A percentile compares a stretch with the other conserved stretches of the same genome.
These are phyloP conservation scores for Pseudoperonospora humuli DNA, from an alignment of 352 stramenopile genomes.

Conservation along the genomic window DNA sequence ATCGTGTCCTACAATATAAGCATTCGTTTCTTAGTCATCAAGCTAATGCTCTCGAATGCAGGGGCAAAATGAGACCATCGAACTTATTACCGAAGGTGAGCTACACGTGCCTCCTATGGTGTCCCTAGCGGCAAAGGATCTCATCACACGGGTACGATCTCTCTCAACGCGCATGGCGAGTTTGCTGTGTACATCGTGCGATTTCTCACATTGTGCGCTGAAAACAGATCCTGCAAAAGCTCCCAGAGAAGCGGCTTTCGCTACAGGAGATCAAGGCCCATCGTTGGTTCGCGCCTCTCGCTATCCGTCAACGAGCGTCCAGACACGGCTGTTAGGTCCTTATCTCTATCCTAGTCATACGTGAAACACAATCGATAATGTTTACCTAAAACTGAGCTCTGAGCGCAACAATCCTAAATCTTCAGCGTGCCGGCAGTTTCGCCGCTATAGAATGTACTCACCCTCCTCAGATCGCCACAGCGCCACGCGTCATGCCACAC, in stretches of 20 bases:
- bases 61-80: conserved; percentile 92
- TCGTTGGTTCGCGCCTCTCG: conserved; percentile 61
- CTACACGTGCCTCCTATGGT: conserved; percentile 62
- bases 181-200: neutral
- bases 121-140: conserved; percentile 59
- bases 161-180: neutral
- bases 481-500: no score
- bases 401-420: neutral
- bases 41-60: conserved; percentile 23
- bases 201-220: neutral
- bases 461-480: neutral
- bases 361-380: neutral
- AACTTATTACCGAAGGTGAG: conserved; percentile 88
- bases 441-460: neutral
- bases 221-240: conserved; percentile 66
- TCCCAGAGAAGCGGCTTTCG: conserved; percentile 45
- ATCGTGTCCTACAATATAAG: neutral
- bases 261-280: conserved; percentile 69
- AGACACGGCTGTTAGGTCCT: conserved; percentile 26
- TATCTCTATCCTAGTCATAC: neutral
- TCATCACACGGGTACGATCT: conserved; percentile 52
- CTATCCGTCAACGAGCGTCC: conserved; percentile 36
- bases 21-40: neutral
- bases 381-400: neutral
- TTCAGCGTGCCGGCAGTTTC: neutral